These are phyloP conservation scores for Combretum micranthum DNA, from an alignment of 345 rosid species.

Conservation along the genomic window DNA sequence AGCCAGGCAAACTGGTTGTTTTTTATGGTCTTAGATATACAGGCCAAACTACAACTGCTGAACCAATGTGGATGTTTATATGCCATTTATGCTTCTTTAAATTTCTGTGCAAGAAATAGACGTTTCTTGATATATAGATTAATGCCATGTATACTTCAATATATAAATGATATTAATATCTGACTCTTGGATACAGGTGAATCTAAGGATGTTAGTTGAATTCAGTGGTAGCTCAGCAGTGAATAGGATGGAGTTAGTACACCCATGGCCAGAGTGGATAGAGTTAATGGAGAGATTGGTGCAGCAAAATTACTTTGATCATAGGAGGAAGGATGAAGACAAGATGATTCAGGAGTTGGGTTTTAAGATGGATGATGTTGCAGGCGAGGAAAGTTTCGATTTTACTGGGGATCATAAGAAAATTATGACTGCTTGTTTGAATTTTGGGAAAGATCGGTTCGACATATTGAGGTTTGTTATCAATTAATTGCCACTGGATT, in stretches of 20 bases:
- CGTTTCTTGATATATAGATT: no score
- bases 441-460: constrained; percentile 94
- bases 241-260: constrained; percentile 42
- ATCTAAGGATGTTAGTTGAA: constrained; percentile 5
- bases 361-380: constrained; percentile 27
- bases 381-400: constrained; percentile 35
- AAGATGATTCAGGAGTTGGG: constrained; percentile 53
- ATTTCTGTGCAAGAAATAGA: no score
- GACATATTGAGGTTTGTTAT: constrained; percentile 78
- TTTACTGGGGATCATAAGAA: constrained; percentile 54
- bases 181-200: neutral
- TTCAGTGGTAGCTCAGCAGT: constrained; percentile 3
- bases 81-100: no score
- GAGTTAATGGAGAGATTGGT: constrained; percentile 84
- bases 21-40: no score
- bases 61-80: no score
- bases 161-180: no score
- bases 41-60: no score
- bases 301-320: constrained; percentile 91
- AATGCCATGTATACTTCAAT: no score
- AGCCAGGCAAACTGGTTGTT: no score
- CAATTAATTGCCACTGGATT: neutral
- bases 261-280: constrained; percentile 98
- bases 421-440: constrained; percentile 74
- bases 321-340: constrained; percentile 62